These are phyloP conservation scores for Selenicereus undatus DNA, from an alignment of 148 eudicot genomes.

Conservation along the genomic window DNA sequence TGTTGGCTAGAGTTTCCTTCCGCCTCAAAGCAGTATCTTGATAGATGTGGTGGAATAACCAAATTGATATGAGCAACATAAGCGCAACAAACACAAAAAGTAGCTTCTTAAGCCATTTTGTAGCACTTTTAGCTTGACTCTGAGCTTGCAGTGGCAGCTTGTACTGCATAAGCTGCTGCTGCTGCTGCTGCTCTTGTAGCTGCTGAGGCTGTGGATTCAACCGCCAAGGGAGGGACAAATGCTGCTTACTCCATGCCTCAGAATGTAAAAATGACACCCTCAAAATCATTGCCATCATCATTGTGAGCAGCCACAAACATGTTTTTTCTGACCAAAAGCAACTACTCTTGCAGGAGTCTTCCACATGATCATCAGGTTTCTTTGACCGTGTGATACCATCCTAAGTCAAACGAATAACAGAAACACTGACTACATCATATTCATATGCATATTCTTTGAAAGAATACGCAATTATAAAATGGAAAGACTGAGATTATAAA, in stretches of 20 bases:
- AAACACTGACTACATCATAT: neutral
- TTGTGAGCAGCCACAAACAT: conserved; percentile 46
- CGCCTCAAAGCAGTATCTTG: conserved; percentile 42
- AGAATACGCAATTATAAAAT: neutral
- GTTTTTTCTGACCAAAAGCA: conserved; percentile 32
- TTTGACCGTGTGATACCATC: conserved; percentile 17
- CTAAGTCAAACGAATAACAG: conserved; percentile 11
- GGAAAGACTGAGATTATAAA: neutral
- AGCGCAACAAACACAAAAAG: conserved; percentile 29
- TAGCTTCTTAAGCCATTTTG: conserved; percentile 51
- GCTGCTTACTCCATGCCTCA: conserved; percentile 30
- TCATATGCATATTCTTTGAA: neutral
- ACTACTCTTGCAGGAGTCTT: conserved; percentile 19
- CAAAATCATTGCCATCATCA: conserved; percentile 34
- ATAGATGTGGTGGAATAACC: conserved; percentile 38
- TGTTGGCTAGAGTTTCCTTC: conserved; percentile 59
- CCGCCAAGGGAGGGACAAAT: conserved; percentile 17
- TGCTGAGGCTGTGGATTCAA: conserved; percentile 28
- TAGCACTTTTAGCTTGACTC: conserved; percentile 38
- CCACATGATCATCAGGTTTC: conserved; percentile 11
- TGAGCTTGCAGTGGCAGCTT: conserved; percentile 38
- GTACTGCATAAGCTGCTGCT: conserved; percentile 37
- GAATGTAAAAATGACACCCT: conserved; percentile 20
- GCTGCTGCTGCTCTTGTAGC: conserved; percentile 25
- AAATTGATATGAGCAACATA: conserved; percentile 38